Evolutionary conservation across 2,329 filamentous ascomycete species (phyloP).

Genomic region (Botrytis deweyae): DNA sequence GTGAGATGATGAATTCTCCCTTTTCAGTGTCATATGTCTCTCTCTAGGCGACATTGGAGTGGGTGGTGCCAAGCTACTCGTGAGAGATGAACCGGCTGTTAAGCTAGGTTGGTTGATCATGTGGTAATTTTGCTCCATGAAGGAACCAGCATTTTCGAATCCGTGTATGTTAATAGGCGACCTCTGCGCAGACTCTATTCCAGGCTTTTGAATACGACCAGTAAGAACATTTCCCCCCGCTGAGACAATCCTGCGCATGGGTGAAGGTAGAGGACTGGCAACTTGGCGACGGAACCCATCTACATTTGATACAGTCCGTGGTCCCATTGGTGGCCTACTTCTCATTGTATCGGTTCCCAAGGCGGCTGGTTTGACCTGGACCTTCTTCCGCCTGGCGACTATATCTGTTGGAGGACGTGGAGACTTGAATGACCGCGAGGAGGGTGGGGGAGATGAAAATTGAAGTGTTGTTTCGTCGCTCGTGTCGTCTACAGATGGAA

Average conservation of each 20-base stretch:
- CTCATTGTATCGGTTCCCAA: conserved; percentile 33
- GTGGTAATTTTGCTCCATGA: conserved; percentile 36
- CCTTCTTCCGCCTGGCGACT: conserved; percentile 38
- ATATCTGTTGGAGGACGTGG: conserved; percentile 37
- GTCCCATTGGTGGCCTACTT: conserved; percentile 34
- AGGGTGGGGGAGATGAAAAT: conserved; percentile 30
- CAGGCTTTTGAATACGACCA: conserved; percentile 37
- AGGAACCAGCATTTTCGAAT: conserved; percentile 33
- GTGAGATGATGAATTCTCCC: conserved; percentile 31
- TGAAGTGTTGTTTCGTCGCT: conserved; percentile 24
- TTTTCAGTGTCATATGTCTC: conserved; percentile 34
- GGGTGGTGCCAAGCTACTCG: conserved; percentile 38
- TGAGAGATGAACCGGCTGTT: conserved; percentile 33
- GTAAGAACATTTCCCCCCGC: conserved; percentile 36
- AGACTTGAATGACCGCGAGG: conserved; percentile 34
- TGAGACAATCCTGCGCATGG: conserved; percentile 39
- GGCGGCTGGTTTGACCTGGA: conserved; percentile 36
- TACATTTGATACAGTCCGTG: conserved; percentile 37
- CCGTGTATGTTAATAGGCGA: conserved; percentile 37
- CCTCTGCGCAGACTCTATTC: conserved; percentile 37
- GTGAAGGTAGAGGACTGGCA: conserved; percentile 36
- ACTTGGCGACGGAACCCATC: conserved; percentile 35
- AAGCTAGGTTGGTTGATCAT: conserved; percentile 31
- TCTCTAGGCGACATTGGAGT: conserved; percentile 39
- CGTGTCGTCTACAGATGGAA: background rate